Evolutionary conservation across 306 rosid genomes (phyloP), one percentile per base, ranked within the genome.

Genomic region (Prosopis cineraria): DNA sequence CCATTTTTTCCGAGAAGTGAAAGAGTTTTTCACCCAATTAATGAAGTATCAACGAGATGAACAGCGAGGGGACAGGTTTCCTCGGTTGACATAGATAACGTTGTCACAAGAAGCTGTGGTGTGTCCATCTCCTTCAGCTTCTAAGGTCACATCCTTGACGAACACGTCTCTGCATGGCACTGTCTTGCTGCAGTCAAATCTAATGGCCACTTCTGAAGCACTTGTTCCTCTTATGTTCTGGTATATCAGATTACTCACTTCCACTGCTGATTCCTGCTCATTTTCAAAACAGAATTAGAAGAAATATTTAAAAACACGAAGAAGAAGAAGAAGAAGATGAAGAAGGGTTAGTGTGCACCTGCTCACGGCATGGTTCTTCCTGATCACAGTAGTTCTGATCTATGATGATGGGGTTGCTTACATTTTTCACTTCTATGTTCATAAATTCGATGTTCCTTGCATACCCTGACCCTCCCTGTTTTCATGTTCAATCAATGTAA

Each of bases 341-440:
- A 50, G 58, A n/a, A n/a, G 29, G n/a, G n/a, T n/a, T n/a, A n/a
- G n/a, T n/a, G n/a, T n/a, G n/a, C n/a, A n/a, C n/a, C 93, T 92
- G 83, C 34, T 86, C 84, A 8, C 31, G 2, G 78, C 98, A 94
- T 69, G 88, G 77, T 14, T 11, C 3, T 0, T 82, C 29, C 62
- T 77, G 86, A 79, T 94, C 98, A 73, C 98, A 94, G 43, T 94
- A 94, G 62, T 92, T 79, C 85, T 94, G 98, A 76, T 94, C 82
- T 66, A 94, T 85, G 90, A 94, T 89, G 69, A 94, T 92, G 39
- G 98, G 97, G 79, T 94, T 89, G 19, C 81, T 81, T 56, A 94
- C 97, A 64, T 94, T 94, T 24, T 27, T 19, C 97, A 94, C 86
- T 31, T 14, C 58, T 59, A 94, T 81, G 43, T 91, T 89, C 73